Conservation (phyloP, 306 rosid genomes). For the Sechiopsis laciniata region DNA sequence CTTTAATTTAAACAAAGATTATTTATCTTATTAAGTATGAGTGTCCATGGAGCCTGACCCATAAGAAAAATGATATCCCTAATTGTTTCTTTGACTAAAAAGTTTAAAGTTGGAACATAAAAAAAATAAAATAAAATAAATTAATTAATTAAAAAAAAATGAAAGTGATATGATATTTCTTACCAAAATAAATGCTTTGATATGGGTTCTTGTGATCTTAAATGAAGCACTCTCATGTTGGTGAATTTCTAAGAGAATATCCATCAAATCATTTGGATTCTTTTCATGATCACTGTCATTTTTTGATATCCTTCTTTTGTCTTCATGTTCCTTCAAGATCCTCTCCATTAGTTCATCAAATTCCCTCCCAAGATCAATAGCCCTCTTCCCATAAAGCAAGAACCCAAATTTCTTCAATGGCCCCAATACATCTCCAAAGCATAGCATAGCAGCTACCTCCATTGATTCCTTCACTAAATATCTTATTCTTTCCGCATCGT, state of each 20-base stretch:
- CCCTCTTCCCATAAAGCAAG: conserved; percentile 43
- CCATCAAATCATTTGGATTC: conserved; percentile 43
- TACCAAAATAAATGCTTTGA: conserved; percentile 61
- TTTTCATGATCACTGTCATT: conserved; percentile 14
- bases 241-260: conserved; percentile 44
- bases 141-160: no score
- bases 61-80: no score
- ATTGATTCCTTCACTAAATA: conserved; percentile 39
- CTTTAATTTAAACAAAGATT: no score
- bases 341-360: conserved; percentile 49
- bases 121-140: no score
- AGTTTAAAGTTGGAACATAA: no score
- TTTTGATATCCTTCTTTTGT: conserved; percentile 18
- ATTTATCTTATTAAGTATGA: no score
- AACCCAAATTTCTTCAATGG: conserved; percentile 46
- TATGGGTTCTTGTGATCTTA: conserved; percentile 44
- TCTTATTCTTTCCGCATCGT: conserved; percentile 34
- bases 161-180: neutral
- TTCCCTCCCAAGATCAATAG: conserved; percentile 37
- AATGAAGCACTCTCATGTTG: conserved; percentile 42
- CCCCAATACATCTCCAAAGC: conserved; percentile 42
- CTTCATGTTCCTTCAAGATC: conserved; percentile 50
- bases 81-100: no score
- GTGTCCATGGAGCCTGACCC: no score
- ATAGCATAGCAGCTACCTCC: conserved; percentile 32